Evolutionary conservation across 495 filamentous ascomycete genomes (phyloP).

Genomic region (Penicillium paxilli): DNA sequence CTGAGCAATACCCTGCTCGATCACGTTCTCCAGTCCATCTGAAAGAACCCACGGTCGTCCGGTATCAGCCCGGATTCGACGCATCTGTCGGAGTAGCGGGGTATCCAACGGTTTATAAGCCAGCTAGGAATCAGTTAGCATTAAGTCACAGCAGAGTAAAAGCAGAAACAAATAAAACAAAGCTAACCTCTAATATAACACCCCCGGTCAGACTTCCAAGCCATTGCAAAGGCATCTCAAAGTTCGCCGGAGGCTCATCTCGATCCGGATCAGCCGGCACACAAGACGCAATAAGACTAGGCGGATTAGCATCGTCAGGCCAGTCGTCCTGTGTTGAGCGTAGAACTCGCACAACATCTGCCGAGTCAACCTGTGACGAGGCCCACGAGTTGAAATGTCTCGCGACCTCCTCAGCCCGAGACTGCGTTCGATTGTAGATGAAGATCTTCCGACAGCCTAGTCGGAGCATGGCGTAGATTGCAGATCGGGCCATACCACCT

Average conservation of each 20-base stretch:
- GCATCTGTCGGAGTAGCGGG: constrained; percentile 67
- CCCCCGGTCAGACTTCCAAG: constrained; percentile 74
- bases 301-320: constrained; percentile 62
- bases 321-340: constrained; percentile 59
- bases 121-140: constrained; percentile 45
- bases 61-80: constrained; percentile 55
- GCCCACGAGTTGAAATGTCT: constrained; percentile 68
- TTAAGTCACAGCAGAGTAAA: neutral
- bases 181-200: constrained; percentile 69
- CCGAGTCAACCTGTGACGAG: constrained; percentile 42
- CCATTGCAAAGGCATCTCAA: constrained; percentile 75
- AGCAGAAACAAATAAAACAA: too few species aligned
- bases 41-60: constrained; percentile 71
- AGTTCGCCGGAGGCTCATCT: constrained; percentile 66
- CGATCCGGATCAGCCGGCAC: constrained; percentile 69
- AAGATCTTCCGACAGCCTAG: constrained; percentile 80
- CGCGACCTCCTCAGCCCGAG: constrained; percentile 65
- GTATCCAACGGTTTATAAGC: constrained; percentile 75
- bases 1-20: constrained; percentile 80
- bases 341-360: constrained; percentile 60
- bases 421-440: constrained; percentile 68
- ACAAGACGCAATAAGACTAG: constrained; percentile 75
- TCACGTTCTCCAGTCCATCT: constrained; percentile 77
- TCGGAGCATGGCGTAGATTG: constrained; percentile 76
- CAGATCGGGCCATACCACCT: constrained; percentile 78